Conservation (phyloP, 192 early-diverging fungal genomes). For the Phycomyces blakesleeanus region DNA sequence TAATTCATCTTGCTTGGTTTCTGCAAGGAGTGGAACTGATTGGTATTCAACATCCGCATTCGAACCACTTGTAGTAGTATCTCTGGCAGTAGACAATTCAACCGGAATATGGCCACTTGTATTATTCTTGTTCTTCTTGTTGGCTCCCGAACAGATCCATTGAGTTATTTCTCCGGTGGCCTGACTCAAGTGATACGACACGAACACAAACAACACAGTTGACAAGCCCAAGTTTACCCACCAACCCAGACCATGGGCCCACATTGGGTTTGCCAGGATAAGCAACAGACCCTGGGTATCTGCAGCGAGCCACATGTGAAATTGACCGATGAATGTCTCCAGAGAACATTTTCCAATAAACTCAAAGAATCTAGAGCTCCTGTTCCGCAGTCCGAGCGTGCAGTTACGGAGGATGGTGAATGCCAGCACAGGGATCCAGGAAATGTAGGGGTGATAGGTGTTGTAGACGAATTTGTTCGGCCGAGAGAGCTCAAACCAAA, state of each 20-base stretch:
- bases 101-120: too few relatives aligned
- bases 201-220: slow-evolving; percentile 44
- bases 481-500: slow-evolving; percentile 49
- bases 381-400: slow-evolving; percentile 48
- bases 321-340: slow-evolving; percentile 79
- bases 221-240: slow-evolving; percentile 48
- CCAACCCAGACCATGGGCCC: slow-evolving; percentile 41
- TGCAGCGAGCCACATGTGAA: slow-evolving; percentile 73
- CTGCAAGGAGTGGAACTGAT: too few relatives aligned
- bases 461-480: slow-evolving; percentile 64
- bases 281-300: slow-evolving; percentile 74
- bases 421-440: slow-evolving; percentile 55
- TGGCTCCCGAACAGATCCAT: slow-evolving; percentile 17
- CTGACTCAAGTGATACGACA: slow-evolving; percentile 44
- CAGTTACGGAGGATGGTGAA: slow-evolving; percentile 70
- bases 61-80: too few relatives aligned
- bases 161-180: slow-evolving; percentile 37
- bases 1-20: too few relatives aligned
- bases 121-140: too few relatives aligned
- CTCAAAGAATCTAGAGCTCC: slow-evolving; percentile 48
- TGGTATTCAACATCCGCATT: too few relatives aligned
- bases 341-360: slow-evolving; percentile 63
- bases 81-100: too few relatives aligned
- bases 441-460: slow-evolving; percentile 61
- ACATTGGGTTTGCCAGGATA: slow-evolving; percentile 37